Base-by-base conservation (phyloP, 495 filamentous ascomycete species). In the Alectoria sarmentosa region DNA sequence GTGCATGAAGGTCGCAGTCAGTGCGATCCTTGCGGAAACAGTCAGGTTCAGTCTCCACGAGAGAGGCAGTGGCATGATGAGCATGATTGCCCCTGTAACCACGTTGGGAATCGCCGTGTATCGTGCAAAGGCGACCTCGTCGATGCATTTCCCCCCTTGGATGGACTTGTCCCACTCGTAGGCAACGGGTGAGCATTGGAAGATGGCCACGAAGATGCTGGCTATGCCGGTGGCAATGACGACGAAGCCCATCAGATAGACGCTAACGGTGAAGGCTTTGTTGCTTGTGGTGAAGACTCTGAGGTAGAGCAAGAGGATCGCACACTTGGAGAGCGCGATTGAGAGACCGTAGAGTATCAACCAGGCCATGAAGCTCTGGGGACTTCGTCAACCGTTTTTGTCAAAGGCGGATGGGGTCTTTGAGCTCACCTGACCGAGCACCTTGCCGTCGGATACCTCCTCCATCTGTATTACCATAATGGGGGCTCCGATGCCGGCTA, bases 1-100 rank as follows among this genome's bases (percentile, higher is more conserved):
- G 21, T 78, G 72, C 49, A 78, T 62, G 61, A 81, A 81, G 14
- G 77, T 71, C 32, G 78, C 74, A 10, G 72, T 76, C 28, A 81
- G 54, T 3, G 74, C 76, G 52, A 74, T 64, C 66, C 78, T 79
- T 60, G 73, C 72, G 28, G 70, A 69, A 38, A 66, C 69, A 15
- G 69, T 70, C 8, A 77, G 72, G 44, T 74, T 68, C 32, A 78
- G 63, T 5, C 64, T 65, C 72, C 74, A 74, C 3, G 76, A 63
- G 13, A 73, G 61, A n/a, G 76, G 75, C 17, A 77, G 54, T 1
- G 76, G 76, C 19, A 78, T 65, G 32, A 74, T 36, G 3, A 78
- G 56, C 62, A 78, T 73, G 1, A 69, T 60, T 0, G 74, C 39
- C 60, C 76, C 74, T 11, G 72, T 72, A 19, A 75, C 49, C 15